Evolutionary conservation across 192 early-diverging fungal species (phyloP).

Genomic region (Gaertneriomyces sp.): DNA sequence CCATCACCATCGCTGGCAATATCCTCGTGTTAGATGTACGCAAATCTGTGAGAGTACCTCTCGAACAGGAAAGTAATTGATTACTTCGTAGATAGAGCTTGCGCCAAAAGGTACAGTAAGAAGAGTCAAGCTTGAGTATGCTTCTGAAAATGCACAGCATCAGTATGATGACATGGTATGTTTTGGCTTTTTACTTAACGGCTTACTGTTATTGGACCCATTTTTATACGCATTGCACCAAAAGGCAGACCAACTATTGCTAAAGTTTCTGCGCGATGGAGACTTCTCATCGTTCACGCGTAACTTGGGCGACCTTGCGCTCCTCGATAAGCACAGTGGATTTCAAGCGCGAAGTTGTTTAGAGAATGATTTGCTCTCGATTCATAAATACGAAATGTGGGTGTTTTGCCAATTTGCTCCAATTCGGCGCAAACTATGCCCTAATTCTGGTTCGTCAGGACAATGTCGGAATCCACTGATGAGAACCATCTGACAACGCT

Average conservation of each 20-base stretch:
- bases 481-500: conserved; percentile 5
- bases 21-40: too few species aligned
- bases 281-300: conserved; percentile 19
- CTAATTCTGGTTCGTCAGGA: neutral
- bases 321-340: conserved; percentile 22
- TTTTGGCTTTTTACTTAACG: neutral
- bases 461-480: neutral
- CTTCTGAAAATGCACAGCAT: conserved; percentile 20
- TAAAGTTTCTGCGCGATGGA: conserved; percentile 8
- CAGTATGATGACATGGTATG: conserved; percentile 23
- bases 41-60: too few species aligned
- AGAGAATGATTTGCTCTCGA: conserved; percentile 16
- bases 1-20: too few species aligned
- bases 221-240: neutral
- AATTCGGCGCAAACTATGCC: neutral
- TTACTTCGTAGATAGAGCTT: too few species aligned
- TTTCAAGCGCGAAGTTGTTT: conserved; percentile 18
- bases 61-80: too few species aligned
- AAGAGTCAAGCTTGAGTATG: conserved; percentile 15
- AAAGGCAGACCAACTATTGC: conserved; percentile 23
- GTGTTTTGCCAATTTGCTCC: neutral
- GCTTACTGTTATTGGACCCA: neutral
- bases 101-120: neutral
- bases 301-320: conserved; percentile 5
- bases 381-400: conserved; percentile 17